Percentiles rank a stretch among this genome's conserved stretches.
phyloP scores from a whole-genome alignment of 192 early-diverging fungal genomes.

The Lobulomyces angularis region DNA sequence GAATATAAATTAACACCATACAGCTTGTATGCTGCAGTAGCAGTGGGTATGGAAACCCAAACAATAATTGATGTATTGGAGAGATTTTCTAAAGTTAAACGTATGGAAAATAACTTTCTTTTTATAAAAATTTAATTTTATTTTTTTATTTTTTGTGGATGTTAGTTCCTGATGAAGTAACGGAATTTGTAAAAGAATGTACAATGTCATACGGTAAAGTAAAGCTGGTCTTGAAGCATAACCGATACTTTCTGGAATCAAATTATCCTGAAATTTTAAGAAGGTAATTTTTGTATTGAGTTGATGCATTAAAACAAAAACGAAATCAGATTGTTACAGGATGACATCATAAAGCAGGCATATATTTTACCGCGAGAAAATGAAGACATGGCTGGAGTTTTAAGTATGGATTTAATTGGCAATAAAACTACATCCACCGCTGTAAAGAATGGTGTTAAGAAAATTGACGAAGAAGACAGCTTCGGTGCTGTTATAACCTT shows the following conservation, averaged over 20 bases:
- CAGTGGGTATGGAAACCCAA: conserved; percentile 87
- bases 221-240: conserved; percentile 89
- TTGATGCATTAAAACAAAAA: too few relatives aligned
- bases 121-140: neutral
- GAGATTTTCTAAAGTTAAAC: conserved; percentile 59
- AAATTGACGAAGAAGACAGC: conserved; percentile 9
- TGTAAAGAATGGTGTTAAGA: neutral
- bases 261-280: conserved; percentile 80
- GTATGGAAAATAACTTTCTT: too few relatives aligned
- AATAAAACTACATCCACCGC: neutral
- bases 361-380: conserved; percentile 43
- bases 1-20: conserved; percentile 95
- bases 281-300: too few relatives aligned
- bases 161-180: conserved; percentile 68
- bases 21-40: conserved; percentile 94
- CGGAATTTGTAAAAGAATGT: conserved; percentile 68
- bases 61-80: conserved; percentile 85
- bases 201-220: conserved; percentile 96
- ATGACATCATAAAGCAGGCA: conserved; percentile 58
- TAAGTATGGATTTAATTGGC: neutral
- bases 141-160: conserved; percentile 41
- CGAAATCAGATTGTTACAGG: conserved; percentile 67
- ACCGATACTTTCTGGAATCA: conserved; percentile 89
- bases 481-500: conserved; percentile 45
- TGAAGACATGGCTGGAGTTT: conserved; percentile 5